A percentile compares a stretch with the other conserved stretches of the same genome.
phyloP scores from a whole-genome alignment of 805 yeast species.

The Priceomyces fermenticarens region DNA sequence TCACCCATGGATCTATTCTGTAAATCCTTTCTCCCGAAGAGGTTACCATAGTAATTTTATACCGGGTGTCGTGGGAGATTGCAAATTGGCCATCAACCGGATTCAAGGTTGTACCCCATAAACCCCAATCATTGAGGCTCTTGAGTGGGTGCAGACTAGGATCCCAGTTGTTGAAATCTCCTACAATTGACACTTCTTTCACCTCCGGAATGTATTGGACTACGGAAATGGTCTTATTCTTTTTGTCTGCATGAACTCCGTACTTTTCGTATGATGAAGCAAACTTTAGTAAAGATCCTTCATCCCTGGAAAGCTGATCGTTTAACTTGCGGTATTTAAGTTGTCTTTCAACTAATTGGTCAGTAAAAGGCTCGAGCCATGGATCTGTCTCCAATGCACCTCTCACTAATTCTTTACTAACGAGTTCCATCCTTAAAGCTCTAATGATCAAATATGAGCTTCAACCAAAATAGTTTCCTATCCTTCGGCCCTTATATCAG shows the following conservation, averaged over 20 bases:
- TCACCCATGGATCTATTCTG: conserved; percentile 87
- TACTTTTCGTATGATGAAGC: conserved; percentile 72
- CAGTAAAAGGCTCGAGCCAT: conserved; percentile 76
- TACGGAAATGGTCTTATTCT: conserved; percentile 55
- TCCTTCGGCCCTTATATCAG: background rate
- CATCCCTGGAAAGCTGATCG: conserved; percentile 48
- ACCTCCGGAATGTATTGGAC: conserved; percentile 94
- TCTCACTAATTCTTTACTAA: conserved; percentile 25
- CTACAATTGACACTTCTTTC: conserved; percentile 67
- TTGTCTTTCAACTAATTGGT: conserved; percentile 68
- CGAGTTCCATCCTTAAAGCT: background rate
- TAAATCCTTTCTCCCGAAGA: conserved; percentile 71
- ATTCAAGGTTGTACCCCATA: conserved; percentile 61
- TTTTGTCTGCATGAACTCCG: conserved; percentile 67
- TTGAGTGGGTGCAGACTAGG: conserved; percentile 51
- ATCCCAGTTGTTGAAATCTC: conserved; percentile 90
- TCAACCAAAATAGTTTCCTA: background rate
- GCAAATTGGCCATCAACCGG: conserved; percentile 56
- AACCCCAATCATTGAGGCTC: conserved; percentile 62
- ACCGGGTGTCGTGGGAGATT: conserved; percentile 77
- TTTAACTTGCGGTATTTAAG: conserved; percentile 64
- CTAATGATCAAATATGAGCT: background rate
- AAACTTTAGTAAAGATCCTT: conserved; percentile 59
- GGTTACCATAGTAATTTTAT: conserved; percentile 64
- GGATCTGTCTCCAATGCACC: conserved; percentile 78